phyloP scores from a whole-genome alignment of 2,329 filamentous ascomycete genomes.

The Alternaria atra region DNA sequence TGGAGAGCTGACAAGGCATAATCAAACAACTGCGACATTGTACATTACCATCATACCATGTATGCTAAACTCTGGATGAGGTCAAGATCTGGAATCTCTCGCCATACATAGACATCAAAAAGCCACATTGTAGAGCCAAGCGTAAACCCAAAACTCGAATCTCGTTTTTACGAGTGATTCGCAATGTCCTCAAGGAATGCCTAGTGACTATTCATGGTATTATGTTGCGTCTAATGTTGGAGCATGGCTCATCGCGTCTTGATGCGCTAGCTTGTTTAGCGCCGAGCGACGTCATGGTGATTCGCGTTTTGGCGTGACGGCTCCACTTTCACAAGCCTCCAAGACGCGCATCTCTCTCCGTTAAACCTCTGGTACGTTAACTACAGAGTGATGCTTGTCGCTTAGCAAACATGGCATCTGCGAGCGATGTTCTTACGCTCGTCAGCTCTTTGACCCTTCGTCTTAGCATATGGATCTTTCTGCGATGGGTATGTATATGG shows the following conservation, averaged over 20 bases:
- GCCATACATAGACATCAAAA: not conserved
- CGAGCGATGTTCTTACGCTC: conserved; percentile 47
- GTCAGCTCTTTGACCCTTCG: conserved; percentile 62
- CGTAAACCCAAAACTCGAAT: too few relatives aligned
- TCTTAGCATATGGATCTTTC: conserved; percentile 64
- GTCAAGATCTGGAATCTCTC: not conserved
- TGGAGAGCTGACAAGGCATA: not conserved
- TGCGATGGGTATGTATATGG: conserved; percentile 65
- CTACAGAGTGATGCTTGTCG: conserved; percentile 21
- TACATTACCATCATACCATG: not conserved
- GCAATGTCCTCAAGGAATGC: not conserved
- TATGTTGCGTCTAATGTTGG: not conserved
- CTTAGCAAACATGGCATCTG: conserved; percentile 43
- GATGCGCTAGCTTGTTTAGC: conserved; percentile 2
- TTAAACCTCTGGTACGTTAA: not conserved
- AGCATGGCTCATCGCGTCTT: not conserved
- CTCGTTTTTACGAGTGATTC: too few relatives aligned
- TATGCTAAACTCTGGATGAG: not conserved
- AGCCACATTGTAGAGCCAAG: not conserved
- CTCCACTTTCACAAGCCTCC: conserved; percentile 17
- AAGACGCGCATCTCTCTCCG: conserved; percentile 11
- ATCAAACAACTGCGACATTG: not conserved
- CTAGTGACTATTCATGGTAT: not conserved
- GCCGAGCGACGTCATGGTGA: conserved; percentile 17
- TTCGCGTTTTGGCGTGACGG: conserved; percentile 12